Evolutionary conservation across 192 early-diverging fungal genomes (phyloP).

Genomic region (Backusella macrospora): DNA sequence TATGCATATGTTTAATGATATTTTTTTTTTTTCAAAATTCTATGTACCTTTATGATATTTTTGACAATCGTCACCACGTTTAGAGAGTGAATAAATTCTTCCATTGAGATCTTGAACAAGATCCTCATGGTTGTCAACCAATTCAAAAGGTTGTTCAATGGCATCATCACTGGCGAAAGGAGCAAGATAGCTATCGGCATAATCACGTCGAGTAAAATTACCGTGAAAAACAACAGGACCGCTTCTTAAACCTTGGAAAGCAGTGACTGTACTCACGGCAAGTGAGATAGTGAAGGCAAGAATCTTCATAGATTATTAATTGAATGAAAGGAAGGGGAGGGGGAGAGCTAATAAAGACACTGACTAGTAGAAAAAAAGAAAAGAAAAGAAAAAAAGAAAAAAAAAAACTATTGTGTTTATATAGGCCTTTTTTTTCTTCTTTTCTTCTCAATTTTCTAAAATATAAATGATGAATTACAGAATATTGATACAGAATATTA

Average conservation of each 20-base stretch:
- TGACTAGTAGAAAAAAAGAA: background rate
- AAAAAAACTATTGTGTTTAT: background rate
- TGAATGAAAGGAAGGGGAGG: background rate
- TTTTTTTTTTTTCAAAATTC: no score
- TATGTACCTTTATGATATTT: constrained; percentile 30
- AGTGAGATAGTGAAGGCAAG: constrained; percentile 13
- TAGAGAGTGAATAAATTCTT: background rate
- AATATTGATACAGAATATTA: background rate
- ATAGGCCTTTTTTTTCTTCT: background rate
- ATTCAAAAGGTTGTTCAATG: constrained; percentile 16
- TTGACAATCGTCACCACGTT: constrained; percentile 25
- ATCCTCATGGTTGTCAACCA: constrained; percentile 27
- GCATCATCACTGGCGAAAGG: constrained; percentile 26
- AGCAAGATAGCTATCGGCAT: constrained; percentile 20
- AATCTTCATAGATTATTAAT: background rate
- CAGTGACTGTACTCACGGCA: background rate
- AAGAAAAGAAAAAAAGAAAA: background rate
- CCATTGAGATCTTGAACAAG: background rate
- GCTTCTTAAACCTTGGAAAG: background rate
- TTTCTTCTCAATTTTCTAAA: background rate
- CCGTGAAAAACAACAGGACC: constrained; percentile 8
- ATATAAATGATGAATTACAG: constrained; percentile 7
- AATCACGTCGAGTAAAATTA: background rate
- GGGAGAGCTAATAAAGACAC: background rate
- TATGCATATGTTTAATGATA: background rate